These are phyloP conservation scores for Claviceps maximensis DNA, from an alignment of 2,329 filamentous ascomycete species.

Conservation along the genomic window DNA sequence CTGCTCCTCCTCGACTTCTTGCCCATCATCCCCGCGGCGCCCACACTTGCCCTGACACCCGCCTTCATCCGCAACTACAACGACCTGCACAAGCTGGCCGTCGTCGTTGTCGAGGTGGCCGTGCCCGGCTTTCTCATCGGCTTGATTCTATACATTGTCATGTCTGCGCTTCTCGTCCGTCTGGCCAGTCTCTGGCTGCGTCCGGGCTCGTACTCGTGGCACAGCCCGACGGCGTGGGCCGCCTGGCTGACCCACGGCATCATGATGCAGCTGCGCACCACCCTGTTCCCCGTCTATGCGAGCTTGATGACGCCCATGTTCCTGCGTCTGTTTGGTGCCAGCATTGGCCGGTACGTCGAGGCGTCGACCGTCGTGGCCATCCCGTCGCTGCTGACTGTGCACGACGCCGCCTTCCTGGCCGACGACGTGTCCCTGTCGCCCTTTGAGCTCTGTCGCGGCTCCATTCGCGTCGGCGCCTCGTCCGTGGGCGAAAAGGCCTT, in stretches of 20 bases:
- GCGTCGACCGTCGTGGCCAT: conserved; percentile 10
- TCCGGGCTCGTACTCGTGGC: conserved; percentile 11
- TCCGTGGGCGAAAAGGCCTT: conserved; percentile 8
- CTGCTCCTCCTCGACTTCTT: conserved; percentile 8
- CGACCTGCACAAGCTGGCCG: conserved; percentile 4
- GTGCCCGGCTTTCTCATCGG: conserved; percentile 6
- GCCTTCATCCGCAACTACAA: conserved; percentile 7
- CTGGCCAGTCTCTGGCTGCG: conserved; percentile 7
- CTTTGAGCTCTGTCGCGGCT: conserved; percentile 7
- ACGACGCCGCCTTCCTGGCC: conserved; percentile 11
- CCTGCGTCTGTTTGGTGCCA: conserved; percentile 9
- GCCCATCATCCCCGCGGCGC: conserved; percentile 5
- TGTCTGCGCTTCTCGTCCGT: conserved; percentile 3
- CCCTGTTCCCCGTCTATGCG: conserved; percentile 11
- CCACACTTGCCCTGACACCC: conserved; percentile 6
- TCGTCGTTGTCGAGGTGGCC: conserved; percentile 5
- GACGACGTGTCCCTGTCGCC: conserved; percentile 11
- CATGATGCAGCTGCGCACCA: conserved; percentile 7
- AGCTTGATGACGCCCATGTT: conserved; percentile 11
- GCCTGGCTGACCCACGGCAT: conserved; percentile 10
- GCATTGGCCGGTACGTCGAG: conserved; percentile 10
- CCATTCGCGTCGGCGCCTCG: conserved; percentile 6
- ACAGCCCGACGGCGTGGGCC: conserved; percentile 9
- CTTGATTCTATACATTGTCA: conserved; percentile 2
- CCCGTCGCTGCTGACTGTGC: conserved; percentile 9